Percentiles rank a stretch among this genome's conserved stretches.
Conservation (phyloP, 306 rosid genomes). For the Glycine tomentella region DNA sequence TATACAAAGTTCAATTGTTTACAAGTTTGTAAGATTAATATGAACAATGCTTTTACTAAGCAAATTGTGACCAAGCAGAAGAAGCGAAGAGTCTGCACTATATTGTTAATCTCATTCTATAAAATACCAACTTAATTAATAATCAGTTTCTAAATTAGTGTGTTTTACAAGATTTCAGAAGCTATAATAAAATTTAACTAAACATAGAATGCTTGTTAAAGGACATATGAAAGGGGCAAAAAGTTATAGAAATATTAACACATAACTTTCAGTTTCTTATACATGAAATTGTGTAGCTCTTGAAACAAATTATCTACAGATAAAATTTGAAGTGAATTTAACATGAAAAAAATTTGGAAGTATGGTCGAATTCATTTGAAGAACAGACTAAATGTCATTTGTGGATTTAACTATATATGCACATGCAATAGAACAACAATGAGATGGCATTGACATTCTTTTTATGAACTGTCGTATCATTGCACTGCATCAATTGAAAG, state of each 20-base stretch:
- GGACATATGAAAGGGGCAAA: not conserved
- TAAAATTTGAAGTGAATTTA: constrained; percentile 13
- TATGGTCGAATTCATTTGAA: not conserved
- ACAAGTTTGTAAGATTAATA: constrained; percentile 50
- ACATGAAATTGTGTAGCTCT: constrained; percentile 20
- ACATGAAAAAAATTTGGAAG: not conserved
- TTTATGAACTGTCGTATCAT: not conserved
- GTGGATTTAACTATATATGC: not conserved
- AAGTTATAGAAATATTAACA: not conserved
- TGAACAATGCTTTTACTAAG: too few relatives aligned
- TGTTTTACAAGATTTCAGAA: not conserved
- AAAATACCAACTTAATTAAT: not conserved
- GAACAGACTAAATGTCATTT: constrained; percentile 11
- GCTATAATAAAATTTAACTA: not conserved
- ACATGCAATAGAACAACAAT: not conserved
- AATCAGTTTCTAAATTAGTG: not conserved
- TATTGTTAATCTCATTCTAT: not conserved
- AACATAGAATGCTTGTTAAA: not conserved
- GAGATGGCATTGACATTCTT: not conserved
- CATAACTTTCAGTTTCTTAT: not conserved
- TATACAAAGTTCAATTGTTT: too few relatives aligned
- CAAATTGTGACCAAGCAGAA: too few relatives aligned
- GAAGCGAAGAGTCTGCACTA: not conserved
- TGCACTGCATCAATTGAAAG: constrained; percentile 8
- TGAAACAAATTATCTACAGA: not conserved